Conservation (phyloP, 106 monocot genomes). For the Gastrodia elata region DNA sequence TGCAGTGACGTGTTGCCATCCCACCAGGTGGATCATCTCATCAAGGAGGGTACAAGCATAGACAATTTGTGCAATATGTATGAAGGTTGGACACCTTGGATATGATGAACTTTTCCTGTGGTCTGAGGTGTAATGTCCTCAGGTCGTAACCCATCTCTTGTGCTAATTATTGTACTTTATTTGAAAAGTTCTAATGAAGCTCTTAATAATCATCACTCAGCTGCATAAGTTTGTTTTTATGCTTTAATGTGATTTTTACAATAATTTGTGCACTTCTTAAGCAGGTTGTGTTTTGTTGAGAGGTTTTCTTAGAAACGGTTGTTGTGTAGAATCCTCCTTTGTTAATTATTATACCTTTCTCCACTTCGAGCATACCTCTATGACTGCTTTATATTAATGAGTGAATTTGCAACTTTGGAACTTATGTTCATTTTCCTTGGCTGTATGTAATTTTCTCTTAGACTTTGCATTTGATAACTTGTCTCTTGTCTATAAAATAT, state of each 20-base stretch:
- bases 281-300: no score
- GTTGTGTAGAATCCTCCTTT: not conserved
- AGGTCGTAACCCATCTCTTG: not conserved
- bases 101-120: conserved; percentile 29
- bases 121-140: conserved; percentile 3
- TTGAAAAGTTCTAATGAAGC: not conserved
- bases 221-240: not conserved
- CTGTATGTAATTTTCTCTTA: not conserved
- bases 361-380: not conserved
- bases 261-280: not conserved
- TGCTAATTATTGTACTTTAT: not conserved
- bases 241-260: not conserved
- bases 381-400: not conserved
- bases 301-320: not conserved
- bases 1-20: conserved; percentile 50
- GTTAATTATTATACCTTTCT: not conserved
- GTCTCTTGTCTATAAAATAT: not conserved
- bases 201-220: not conserved
- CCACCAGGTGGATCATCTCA: conserved; percentile 81
- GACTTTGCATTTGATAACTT: not conserved
- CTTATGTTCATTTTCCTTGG: not conserved
- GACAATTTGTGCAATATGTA: conserved; percentile 99
- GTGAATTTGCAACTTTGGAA: not conserved
- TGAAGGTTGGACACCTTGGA: conserved; percentile 99
- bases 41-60: conserved; percentile 80